Conservation (phyloP, 192 early-diverging fungal genomes). For the Coemansia sp. region DNA sequence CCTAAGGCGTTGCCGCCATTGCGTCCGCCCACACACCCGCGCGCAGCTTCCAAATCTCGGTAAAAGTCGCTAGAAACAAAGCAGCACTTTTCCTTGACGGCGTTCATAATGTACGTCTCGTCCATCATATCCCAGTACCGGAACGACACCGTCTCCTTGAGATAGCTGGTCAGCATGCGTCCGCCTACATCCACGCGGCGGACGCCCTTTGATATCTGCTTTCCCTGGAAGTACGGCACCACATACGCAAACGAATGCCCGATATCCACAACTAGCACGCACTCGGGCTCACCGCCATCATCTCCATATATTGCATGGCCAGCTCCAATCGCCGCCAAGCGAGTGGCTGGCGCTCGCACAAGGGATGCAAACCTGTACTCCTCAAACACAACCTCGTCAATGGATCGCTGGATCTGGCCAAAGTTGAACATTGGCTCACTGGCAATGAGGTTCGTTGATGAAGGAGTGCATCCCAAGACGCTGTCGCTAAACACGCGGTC, state of each 20-base stretch:
- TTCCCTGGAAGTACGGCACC: conserved; percentile 66
- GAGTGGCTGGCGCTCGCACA: conserved; percentile 28
- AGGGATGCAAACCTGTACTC: conserved; percentile 71
- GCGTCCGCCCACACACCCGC: conserved; percentile 51
- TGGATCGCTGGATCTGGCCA: conserved; percentile 65
- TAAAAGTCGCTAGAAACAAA: conserved; percentile 73
- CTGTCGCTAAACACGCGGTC: conserved; percentile 72
- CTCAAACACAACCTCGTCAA: conserved; percentile 88
- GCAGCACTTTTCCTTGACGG: conserved; percentile 84
- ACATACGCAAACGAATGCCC: conserved; percentile 85
- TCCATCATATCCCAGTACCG: conserved; percentile 96
- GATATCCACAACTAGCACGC: conserved; percentile 73
- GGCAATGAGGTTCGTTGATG: conserved; percentile 63
- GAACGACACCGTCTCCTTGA: conserved; percentile 93
- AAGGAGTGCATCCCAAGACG: conserved; percentile 66
- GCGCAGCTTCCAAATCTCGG: conserved; percentile 61
- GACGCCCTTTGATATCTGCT: conserved; percentile 61
- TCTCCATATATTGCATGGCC: conserved; percentile 15
- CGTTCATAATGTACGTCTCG: conserved; percentile 82
- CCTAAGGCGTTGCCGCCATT: neutral
- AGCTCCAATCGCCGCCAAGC: conserved; percentile 6
- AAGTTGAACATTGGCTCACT: conserved; percentile 87
- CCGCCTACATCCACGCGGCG: conserved; percentile 83
- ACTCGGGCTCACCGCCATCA: conserved; percentile 44
- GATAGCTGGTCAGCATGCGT: conserved; percentile 83